phyloP scores from a whole-genome alignment of 2,329 filamentous ascomycete species.

The Fusarium sp. region DNA sequence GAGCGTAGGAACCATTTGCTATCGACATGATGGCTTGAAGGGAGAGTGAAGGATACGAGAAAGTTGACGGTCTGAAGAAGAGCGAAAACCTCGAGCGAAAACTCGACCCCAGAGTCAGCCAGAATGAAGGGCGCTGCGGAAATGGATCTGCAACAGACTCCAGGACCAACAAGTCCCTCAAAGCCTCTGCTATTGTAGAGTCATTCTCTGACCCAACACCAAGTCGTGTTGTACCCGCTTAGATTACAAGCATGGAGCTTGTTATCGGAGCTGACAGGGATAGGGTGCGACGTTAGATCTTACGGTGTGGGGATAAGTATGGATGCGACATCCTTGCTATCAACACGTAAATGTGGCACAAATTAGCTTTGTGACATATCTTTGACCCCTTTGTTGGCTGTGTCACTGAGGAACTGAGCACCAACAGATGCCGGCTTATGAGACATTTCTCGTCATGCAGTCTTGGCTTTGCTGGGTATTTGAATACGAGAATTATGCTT shows the following conservation, averaged over 20 bases:
- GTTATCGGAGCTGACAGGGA: background rate
- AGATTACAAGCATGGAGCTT: background rate
- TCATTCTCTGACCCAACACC: background rate
- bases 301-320: conserved; percentile 9
- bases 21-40: conserved; percentile 15
- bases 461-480: too few relatives aligned
- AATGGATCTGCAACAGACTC: background rate
- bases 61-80: background rate
- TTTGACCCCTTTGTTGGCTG: background rate
- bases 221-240: background rate
- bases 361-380: background rate
- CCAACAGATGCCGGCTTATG: background rate
- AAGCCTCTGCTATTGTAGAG: background rate
- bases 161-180: conserved; percentile 10
- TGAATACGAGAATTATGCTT: background rate
- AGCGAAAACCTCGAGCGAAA: background rate
- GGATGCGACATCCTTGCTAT: background rate
- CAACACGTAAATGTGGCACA: background rate
- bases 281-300: conserved; percentile 3
- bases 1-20: conserved; percentile 20
- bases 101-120: background rate
- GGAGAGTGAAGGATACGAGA: background rate
- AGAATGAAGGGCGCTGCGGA: background rate
- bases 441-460: background rate
- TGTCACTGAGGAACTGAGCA: background rate